phyloP scores from a whole-genome alignment of 2,329 filamentous ascomycete genomes.

The Fusarium multiceps region DNA sequence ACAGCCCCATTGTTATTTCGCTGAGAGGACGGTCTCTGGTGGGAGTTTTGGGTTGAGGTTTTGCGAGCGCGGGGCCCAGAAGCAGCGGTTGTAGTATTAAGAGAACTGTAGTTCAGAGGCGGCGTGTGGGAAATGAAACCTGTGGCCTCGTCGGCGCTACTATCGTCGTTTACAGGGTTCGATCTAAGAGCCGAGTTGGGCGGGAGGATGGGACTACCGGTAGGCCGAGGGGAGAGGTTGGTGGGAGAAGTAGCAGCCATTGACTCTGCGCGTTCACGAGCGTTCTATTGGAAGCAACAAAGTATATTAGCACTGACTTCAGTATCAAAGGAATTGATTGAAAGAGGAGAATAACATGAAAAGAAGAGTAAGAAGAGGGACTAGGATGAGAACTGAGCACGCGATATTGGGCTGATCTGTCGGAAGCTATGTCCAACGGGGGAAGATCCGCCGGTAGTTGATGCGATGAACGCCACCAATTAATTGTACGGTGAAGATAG shows the following conservation, averaged over 20 bases:
- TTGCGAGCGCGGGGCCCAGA: conserved; percentile 31
- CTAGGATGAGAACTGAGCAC: conserved; percentile 22
- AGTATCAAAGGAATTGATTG: background rate
- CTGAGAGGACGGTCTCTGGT: conserved; percentile 17
- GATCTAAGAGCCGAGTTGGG: conserved; percentile 31
- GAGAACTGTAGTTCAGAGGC: conserved; percentile 55
- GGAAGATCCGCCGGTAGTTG: conserved; percentile 19
- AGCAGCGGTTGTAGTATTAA: conserved; percentile 43
- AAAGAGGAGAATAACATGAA: background rate
- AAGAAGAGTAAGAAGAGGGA: conserved; percentile 1
- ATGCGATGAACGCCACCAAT: conserved; percentile 22
- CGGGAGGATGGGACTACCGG: conserved; percentile 35
- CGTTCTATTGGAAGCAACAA: conserved; percentile 49
- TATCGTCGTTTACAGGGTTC: conserved; percentile 40
- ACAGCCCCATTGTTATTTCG: conserved; percentile 18
- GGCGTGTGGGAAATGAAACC: conserved; percentile 52
- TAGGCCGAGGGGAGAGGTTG: conserved; percentile 18
- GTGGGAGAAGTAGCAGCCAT: conserved; percentile 49
- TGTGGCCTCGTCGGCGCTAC: conserved; percentile 55
- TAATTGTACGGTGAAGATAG: conserved; percentile 2
- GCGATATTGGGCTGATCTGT: conserved; percentile 32
- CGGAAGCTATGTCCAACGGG: conserved; percentile 35
- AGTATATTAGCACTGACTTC: conserved; percentile 18
- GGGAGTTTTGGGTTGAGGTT: conserved; percentile 14
- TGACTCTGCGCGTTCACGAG: conserved; percentile 56